These are phyloP conservation scores for Neoboletus subvelutipes DNA, from an alignment of 768 basidiomycete genomes.

Conservation along the genomic window DNA sequence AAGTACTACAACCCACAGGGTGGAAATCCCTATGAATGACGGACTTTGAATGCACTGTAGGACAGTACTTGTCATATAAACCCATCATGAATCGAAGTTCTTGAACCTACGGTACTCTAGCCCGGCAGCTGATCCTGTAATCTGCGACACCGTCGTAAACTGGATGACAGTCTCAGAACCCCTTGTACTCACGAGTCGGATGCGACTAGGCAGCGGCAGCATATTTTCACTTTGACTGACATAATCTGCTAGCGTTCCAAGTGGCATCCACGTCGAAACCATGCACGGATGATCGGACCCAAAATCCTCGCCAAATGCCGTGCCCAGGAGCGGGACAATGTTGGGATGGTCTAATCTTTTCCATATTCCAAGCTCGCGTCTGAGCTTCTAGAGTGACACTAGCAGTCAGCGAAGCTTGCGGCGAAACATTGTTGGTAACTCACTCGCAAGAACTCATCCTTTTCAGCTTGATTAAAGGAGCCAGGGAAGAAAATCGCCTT, in stretches of 20 bases:
- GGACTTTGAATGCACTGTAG: background rate
- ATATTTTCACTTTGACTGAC: background rate
- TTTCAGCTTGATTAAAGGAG: background rate
- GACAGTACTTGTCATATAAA: background rate
- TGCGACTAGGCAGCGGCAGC: background rate
- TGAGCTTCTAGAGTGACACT: background rate
- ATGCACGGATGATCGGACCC: slow-evolving; percentile 6
- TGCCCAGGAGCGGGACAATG: slow-evolving; percentile 10
- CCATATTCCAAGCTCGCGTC: slow-evolving; percentile 9
- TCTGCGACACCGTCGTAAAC: background rate
- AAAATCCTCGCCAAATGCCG: background rate
- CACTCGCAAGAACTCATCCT: background rate
- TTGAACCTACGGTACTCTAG: background rate
- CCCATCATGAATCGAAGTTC: background rate
- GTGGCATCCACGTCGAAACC: slow-evolving; percentile 10
- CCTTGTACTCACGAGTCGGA: too few relatives aligned
- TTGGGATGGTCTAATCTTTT: slow-evolving; percentile 6
- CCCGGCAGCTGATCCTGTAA: background rate
- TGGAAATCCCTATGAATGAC: slow-evolving; percentile 4
- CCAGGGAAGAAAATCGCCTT: background rate
- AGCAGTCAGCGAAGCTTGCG: background rate
- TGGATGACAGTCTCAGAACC: background rate
- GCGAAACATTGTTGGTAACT: background rate
- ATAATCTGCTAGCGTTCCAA: background rate
- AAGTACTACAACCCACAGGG: background rate